Percentiles rank a stretch among this genome's conserved stretches.
Evolutionary conservation across 768 basidiomycete species (phyloP).

Genomic region (Amanita polypyramis): DNA sequence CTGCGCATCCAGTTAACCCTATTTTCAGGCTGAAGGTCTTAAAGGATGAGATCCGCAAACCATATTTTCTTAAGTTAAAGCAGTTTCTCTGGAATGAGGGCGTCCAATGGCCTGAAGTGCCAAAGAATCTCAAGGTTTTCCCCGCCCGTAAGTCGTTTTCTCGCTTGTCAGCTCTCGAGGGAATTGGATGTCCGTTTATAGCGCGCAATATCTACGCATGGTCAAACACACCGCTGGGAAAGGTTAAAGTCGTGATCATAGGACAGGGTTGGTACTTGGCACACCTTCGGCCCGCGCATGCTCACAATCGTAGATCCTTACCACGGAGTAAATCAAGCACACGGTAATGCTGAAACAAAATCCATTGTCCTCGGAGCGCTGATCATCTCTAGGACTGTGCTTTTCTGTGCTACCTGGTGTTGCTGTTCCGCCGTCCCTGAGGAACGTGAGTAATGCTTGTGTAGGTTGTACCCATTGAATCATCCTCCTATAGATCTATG

Average conservation of each 20-base stretch:
- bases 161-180: slow-evolving; percentile 1
- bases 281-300: not conserved
- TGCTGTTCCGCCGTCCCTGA: slow-evolving; percentile 67
- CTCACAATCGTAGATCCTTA: slow-evolving; percentile 52
- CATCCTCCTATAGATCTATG: slow-evolving; percentile 57
- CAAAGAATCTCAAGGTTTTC: slow-evolving; percentile 49
- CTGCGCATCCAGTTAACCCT: not conserved
- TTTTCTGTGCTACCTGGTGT: slow-evolving; percentile 87
- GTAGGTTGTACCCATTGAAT: not conserved
- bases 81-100: slow-evolving; percentile 59
- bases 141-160: slow-evolving; percentile 55
- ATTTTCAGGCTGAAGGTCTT: slow-evolving; percentile 60
- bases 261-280: slow-evolving; percentile 40
- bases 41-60: slow-evolving; percentile 63
- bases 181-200: slow-evolving; percentile 8
- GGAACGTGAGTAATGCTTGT: slow-evolving; percentile 44
- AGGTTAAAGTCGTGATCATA: slow-evolving; percentile 81
- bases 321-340: slow-evolving; percentile 71
- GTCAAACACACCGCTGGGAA: slow-evolving; percentile 80
- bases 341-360: slow-evolving; percentile 39
- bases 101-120: slow-evolving; percentile 38
- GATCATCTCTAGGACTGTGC: slow-evolving; percentile 49
- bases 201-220: slow-evolving; percentile 86
- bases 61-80: slow-evolving; percentile 70
- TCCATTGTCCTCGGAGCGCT: slow-evolving; percentile 8